Evolutionary conservation across 2,329 filamentous ascomycete species (phyloP), one percentile per base, ranked within the genome.

Genomic region (Colletotrichum higginsianum): DNA sequence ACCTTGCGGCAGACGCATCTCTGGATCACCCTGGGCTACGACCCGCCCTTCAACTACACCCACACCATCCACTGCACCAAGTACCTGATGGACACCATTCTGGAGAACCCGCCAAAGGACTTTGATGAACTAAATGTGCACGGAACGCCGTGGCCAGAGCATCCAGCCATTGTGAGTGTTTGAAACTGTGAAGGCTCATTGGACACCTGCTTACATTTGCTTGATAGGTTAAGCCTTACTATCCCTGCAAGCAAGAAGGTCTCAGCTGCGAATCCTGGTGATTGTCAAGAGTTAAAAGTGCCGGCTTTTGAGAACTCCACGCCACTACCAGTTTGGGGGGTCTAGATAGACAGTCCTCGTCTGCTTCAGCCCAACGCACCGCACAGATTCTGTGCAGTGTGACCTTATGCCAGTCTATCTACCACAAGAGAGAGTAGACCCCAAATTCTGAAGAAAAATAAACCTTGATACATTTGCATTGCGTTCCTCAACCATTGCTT

Each of bases 201-300:
- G 26, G 26, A 30, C 26, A 30, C 26, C 26, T 42, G 6, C 35
- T 64, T 3, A 69, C 15, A 21, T 15, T 13, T 12, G 12, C 8
- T 15, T 15, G 9, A 7, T 16, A 70, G 67, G 67, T 70, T 1
- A 70, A 61, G 26, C 67, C 62, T 11, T 70, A 70, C 50, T 70
- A 70, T 40, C 62, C 67, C 16, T 70, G 67, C 42, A 70, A 70
- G 35, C 67, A 66, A 2, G 67, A 70, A n/a, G 62, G 55, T 3
- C 30, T 70, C n/a, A 66, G 67, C 16, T 70, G 67, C 15, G 61
- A 66, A 7, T 70, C 67, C 16, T 70, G 67, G 67, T 70, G 18
- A 16, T 6, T 15, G 18, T 35, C 18, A 38, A 3, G 4, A 30
- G 13, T 11, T 7, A 18, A 18, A 1, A 40, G 38, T 30, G 26